Conservation (phyloP, 208 protist genomes). For the Trypanosoma boissoni region DNA sequence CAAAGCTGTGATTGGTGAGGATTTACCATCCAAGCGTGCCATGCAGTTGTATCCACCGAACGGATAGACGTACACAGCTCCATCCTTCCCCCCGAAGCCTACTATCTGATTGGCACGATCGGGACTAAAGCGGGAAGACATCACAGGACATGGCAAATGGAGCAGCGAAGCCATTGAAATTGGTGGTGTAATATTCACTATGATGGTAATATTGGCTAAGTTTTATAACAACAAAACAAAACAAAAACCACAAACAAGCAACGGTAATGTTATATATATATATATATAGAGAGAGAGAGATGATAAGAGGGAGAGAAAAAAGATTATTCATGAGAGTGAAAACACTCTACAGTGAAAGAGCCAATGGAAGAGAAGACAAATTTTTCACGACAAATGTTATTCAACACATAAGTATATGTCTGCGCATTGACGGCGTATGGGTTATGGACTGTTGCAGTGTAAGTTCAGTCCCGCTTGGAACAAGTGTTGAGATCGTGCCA, state of each 20-base stretch:
- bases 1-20: constrained; percentile 54
- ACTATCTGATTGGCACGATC: constrained; percentile 58
- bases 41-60: constrained; percentile 50
- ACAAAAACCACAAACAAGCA: not conserved
- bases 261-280: constrained; percentile 1
- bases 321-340: too few species aligned
- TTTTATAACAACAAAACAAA: not conserved
- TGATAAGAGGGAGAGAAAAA: too few species aligned
- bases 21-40: constrained; percentile 51
- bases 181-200: not conserved
- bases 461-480: too few species aligned
- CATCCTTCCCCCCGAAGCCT: constrained; percentile 62
- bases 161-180: constrained; percentile 35
- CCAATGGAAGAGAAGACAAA: constrained; percentile 6
- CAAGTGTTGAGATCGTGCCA: too few species aligned
- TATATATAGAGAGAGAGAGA: not conserved
- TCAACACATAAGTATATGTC: too few species aligned
- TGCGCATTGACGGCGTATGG: constrained; percentile 2
- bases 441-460: too few species aligned
- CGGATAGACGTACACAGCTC: constrained; percentile 55
- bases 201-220: not conserved
- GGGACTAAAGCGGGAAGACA: constrained; percentile 53
- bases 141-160: constrained; percentile 62
- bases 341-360: too few species aligned
- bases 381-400: too few species aligned